Evolutionary conservation across 192 early-diverging fungal genomes (phyloP).

Genomic region (Piromyces sp.): DNA sequence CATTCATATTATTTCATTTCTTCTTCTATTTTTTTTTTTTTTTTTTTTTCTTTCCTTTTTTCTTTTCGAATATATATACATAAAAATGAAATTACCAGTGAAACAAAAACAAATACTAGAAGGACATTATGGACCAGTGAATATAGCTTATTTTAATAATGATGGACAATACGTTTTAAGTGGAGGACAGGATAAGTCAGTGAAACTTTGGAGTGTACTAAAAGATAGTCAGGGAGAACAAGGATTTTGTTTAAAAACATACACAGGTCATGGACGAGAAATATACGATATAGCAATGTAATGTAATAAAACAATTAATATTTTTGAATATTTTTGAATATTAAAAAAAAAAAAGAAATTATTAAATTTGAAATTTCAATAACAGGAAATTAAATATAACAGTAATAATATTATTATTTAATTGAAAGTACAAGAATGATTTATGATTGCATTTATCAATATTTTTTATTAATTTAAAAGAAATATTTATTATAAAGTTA

Average conservation of each 20-base stretch:
- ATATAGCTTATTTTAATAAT: slow-evolving; percentile 43
- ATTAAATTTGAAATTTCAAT: too few species aligned
- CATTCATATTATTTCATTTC: too few species aligned
- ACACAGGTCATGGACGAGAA: slow-evolving; percentile 71
- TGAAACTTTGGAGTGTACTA: slow-evolving; percentile 42
- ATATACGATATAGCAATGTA: slow-evolving; percentile 55
- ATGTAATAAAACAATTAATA: too few species aligned
- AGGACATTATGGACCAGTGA: slow-evolving; percentile 51
- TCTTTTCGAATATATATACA: neutral
- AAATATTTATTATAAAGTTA: too few species aligned
- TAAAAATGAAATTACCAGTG: slow-evolving; percentile 1
- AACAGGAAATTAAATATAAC: too few species aligned
- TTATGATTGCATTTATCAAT: too few species aligned
- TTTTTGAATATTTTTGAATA: too few species aligned
- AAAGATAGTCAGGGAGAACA: slow-evolving; percentile 30
- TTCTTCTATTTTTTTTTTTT: too few species aligned
- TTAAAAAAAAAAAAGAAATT: neutral
- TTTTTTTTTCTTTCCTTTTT: too few species aligned
- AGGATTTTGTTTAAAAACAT: slow-evolving; percentile 53
- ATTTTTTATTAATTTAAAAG: too few species aligned
- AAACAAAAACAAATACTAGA: slow-evolving; percentile 19
- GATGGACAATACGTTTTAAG: slow-evolving; percentile 69
- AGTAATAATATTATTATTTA: too few species aligned
- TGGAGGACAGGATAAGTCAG: slow-evolving; percentile 53
- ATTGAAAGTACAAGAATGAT: too few species aligned